phyloP scores from a whole-genome alignment of 768 basidiomycete species.

The Mycena amicta region DNA sequence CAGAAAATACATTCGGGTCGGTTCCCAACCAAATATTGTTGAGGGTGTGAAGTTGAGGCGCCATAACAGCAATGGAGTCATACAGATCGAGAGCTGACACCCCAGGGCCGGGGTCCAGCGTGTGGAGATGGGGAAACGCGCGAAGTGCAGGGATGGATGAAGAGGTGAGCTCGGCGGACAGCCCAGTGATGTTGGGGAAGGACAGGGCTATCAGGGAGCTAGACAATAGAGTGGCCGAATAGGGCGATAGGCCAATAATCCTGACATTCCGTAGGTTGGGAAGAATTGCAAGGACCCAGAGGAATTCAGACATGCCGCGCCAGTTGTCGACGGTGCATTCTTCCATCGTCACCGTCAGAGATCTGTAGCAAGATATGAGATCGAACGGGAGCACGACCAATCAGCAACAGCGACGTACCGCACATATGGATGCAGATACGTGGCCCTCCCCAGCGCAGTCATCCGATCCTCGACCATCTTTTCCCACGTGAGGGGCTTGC shows the following conservation, averaged over 20 bases:
- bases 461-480: not conserved
- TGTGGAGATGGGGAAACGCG: no score
- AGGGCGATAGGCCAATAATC: not conserved
- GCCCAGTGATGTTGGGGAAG: not conserved
- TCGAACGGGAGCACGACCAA: not conserved
- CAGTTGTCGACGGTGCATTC: not conserved
- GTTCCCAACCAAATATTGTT: no score
- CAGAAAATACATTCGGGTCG: no score
- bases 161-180: no score
- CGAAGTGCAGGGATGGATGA: no score
- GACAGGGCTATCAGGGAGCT: not conserved
- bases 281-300: not conserved
- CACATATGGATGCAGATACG: not conserved
- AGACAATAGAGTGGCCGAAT: not conserved
- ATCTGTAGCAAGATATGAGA: not conserved
- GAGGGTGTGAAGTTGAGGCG: no score
- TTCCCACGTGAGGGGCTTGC: not conserved
- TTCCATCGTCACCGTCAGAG: conserved; percentile 6
- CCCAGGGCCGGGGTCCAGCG: no score
- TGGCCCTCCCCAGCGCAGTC: not conserved
- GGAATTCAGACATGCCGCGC: not conserved
- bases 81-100: no score
- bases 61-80: no score
- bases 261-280: not conserved
- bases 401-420: not conserved